phyloP scores from a whole-genome alignment of 2,329 filamentous ascomycete species.

The Penicillium psychrosexuale region DNA sequence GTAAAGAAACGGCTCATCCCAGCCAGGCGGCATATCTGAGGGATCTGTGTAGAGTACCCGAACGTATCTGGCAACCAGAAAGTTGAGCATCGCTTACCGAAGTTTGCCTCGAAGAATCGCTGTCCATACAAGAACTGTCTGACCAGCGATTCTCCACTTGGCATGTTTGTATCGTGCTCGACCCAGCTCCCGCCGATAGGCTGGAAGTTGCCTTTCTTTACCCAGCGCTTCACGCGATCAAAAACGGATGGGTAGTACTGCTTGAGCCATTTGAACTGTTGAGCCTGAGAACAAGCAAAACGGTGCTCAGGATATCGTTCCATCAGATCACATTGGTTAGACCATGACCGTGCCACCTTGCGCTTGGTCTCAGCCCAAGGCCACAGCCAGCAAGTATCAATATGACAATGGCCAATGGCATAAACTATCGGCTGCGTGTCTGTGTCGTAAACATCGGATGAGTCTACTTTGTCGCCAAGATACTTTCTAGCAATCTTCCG shows the following conservation, averaged over 20 bases:
- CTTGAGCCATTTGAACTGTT: constrained; percentile 98
- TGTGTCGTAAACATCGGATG: constrained; percentile 75
- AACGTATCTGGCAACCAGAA: constrained; percentile 99
- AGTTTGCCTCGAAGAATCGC: constrained; percentile 88
- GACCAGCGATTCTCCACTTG: constrained; percentile 88
- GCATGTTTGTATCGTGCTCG: constrained; percentile 97
- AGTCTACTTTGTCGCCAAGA: constrained; percentile 76
- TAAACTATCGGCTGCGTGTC: constrained; percentile 74
- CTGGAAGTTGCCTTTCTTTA: constrained; percentile 86
- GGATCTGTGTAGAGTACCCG: constrained; percentile 91
- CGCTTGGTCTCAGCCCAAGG: constrained; percentile 97
- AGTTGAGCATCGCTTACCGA: constrained; percentile 81
- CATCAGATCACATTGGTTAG: constrained; percentile 92
- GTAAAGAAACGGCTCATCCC: constrained; percentile 97
- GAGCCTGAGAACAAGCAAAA: constrained; percentile 89
- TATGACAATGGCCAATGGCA: constrained; percentile 93
- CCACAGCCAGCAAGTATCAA: constrained; percentile 98
- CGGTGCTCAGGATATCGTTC: constrained; percentile 91
- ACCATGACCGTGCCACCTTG: constrained; percentile 94
- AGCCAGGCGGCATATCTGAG: constrained; percentile 88
- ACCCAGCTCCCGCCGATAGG: constrained; percentile 98
- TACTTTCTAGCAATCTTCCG: constrained; percentile 82
- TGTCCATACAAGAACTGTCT: constrained; percentile 96
- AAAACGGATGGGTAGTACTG: constrained; percentile 82
- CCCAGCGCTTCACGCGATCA: constrained; percentile 85